Base-by-base conservation (phyloP, 1,284 basidiomycete species). In the Phellinidium pouzarii region DNA sequence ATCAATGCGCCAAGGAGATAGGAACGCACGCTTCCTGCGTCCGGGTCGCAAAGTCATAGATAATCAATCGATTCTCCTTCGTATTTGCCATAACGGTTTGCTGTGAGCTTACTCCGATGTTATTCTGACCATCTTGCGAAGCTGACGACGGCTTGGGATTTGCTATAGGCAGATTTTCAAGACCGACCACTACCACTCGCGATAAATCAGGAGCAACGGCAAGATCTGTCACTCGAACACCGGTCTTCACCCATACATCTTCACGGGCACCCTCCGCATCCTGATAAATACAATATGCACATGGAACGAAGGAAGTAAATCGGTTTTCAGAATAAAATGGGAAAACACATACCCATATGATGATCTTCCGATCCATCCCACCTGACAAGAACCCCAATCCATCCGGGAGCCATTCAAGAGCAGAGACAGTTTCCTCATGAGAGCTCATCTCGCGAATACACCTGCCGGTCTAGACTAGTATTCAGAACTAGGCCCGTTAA, bases 371-470 rank as follows among this genome's bases (percentile, higher is more conserved):
- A 67, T 99, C 95, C 69, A 96, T 76, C 38, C 88, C 89, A 43
- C 88, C 88, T 3, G 92, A 96, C 57, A 97, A 79, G 66, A 98
- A 98, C 9, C 90, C 89, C 14, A 82, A 82, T 27, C 88, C 87
- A 65, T 96, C 87, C 7, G 92, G 87, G 44, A 94, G 71, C 92
- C 94, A 98, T 38, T 82, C 77, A 40, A 96, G 76, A 0, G 91
- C 82, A 20, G 89, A 90, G 44, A 99, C 90, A 4, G 84, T 86
- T 59, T 97, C 93, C 42, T 72, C 73, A 67, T 98, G 94, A 37
- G 75, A 75, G 3, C 81, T 77, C 40, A 93, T 73, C 0, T 77
- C 78, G 43, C 79, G 75, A 37, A 84, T 71, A 62, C 79, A 81
- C 44, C 75, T 65, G 19, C 89, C 90, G 41, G 82, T 84, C 90